Base-by-base conservation (phyloP, 2,329 filamentous ascomycete genomes). In the Monosporascus sp. region DNA sequence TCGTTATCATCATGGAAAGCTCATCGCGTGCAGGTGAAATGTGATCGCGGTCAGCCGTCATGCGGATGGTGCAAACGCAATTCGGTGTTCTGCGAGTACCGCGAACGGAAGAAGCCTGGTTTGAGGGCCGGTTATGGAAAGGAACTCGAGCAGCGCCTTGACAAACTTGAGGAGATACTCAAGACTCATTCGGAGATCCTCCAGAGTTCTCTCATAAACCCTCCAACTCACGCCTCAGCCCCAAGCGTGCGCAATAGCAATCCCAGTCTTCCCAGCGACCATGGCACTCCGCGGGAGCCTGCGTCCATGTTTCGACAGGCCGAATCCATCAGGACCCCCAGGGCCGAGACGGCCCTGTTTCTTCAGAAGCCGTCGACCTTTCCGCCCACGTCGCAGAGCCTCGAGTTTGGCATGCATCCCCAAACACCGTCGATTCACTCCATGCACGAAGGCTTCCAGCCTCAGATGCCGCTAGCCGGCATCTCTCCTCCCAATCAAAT, bases 1-100 rank as follows among this genome's bases (percentile, higher is more conserved):
- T 48, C 31, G 18, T 52, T 22, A 40, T 49, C 2, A 52, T 31
- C 28, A 31, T 31, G 28, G 28, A 31, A 31, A 31, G 28, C 28
- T 31, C 28, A 31, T 24, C 20, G 26, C 15, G 24, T 20, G 20
- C 7, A 85, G 83, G 84, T 87, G 28, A 88, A 88, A 78, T 89
- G 87, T 70, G 88, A 92, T 70, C 82, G 89, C 37, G 85, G 84
- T 5, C 86, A 90, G 63, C 88, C 88, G 2, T 82, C 84, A 6
- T 87, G 84, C 62, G 83, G 84, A 49, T 87, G 84, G 84, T 87
- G 84, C 62, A 81, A 72, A 58, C 81, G 82, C 54, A 87, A 87
- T 68, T 77, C 78, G 35, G 81, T 81, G 31, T 67, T 72, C 18
- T 87, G 84, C 71, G 84, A 87, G 65, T 87, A 87, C 70, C 86